phyloP scores from a whole-genome alignment of 768 basidiomycete species.

The Panellus pusillus region DNA sequence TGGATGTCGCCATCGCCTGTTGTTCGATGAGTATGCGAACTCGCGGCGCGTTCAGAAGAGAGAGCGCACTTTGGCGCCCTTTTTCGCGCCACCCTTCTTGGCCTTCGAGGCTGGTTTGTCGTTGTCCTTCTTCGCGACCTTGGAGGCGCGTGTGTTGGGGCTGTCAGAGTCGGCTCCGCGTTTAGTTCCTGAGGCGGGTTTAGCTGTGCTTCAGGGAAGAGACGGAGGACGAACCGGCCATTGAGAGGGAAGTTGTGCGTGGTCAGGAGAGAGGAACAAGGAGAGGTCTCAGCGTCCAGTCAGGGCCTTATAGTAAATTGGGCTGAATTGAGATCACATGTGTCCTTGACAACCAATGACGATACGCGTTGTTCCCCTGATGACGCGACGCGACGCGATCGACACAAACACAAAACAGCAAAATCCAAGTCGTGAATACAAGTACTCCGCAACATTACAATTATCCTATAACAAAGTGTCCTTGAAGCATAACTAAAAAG shows the following conservation, averaged over 20 bases:
- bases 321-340: background rate
- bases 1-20: conserved; percentile 47
- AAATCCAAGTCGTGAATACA: too few relatives aligned
- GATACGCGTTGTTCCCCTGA: background rate
- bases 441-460: too few relatives aligned
- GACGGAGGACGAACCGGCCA: conserved; percentile 1
- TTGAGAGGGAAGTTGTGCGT: background rate
- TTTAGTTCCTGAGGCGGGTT: conserved; percentile 38
- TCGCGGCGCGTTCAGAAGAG: background rate
- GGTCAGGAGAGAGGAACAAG: conserved; percentile 5
- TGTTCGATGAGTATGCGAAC: background rate
- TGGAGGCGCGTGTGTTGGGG: conserved; percentile 45
- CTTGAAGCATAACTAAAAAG: too few relatives aligned
- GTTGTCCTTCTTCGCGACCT: conserved; percentile 48
- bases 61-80: conserved; percentile 46
- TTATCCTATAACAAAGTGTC: too few relatives aligned
- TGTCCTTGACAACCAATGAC: background rate
- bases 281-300: background rate
- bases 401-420: too few relatives aligned
- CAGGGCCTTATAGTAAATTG: background rate
- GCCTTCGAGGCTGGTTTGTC: conserved; percentile 30
- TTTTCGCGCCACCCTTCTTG: conserved; percentile 39
- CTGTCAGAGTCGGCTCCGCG: conserved; percentile 39
- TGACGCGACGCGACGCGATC: background rate
- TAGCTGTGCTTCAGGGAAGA: background rate